Base-by-base conservation (phyloP, 257 asterid species). In the Nicotiana tomentosiformis region DNA sequence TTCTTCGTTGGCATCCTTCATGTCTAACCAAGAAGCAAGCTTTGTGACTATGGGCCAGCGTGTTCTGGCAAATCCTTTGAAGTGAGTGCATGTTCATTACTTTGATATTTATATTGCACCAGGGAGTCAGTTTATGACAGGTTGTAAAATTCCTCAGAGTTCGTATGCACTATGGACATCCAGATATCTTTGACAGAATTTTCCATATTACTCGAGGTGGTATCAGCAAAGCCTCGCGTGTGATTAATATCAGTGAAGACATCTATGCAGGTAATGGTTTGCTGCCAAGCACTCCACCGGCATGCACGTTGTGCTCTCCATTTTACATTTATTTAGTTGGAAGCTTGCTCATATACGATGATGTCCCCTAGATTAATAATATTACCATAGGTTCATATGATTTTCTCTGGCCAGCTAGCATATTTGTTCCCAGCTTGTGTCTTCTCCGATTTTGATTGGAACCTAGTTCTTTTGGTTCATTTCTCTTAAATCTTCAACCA, bases 41-140 rank as follows among this genome's bases (percentile, higher is more conserved):
- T 96, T 96, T 93, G 99, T 96, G 82, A 96, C 99, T 32, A 97
- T 94, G 90, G 99, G 99, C 70, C 99, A 96, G 89, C 98, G 99
- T 86, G 97, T 96, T 84, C 91, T 96, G 66, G 93, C 98, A 61
- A 92, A 90, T 86, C 99, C 99, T 56, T 82, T 96, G 88, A 96
- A 96, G 99, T 94, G 87, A 93, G 98, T 89, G 85, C 10, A 58
- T 76, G 69, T 88, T 87, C 76, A 15, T 78, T 57, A 23, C 55
- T 81, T 43, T 61, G 77, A 49, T 77, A 33, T 57, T 83, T 29
- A 61, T 83, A 60, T 33, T 86, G 69, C 86, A 66, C 74, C 68
- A 83, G 84, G 82, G 57, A 17, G 35, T 16, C 51, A 46, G 77
- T 35, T 39, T 60, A 33, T 85, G 78, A 67, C 86, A 82, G 62